Base-by-base conservation (phyloP, 2,329 filamentous ascomycete species). In the Talaromyces albobiverticillius region DNA sequence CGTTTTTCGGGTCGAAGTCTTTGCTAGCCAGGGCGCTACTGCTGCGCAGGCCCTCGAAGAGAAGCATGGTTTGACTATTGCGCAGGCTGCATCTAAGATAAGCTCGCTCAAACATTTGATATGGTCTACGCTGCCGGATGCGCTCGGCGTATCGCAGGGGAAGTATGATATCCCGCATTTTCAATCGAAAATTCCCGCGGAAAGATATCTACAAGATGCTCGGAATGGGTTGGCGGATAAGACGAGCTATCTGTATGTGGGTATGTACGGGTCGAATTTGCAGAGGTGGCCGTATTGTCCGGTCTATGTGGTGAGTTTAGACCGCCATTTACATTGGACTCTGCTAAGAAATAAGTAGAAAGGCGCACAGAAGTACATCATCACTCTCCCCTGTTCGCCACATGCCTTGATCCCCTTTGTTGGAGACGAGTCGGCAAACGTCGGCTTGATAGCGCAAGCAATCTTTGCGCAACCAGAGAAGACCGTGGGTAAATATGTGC, bases 111-210 rank as follows among this genome's bases (percentile, higher is more conserved):
- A 36, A 18, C 46, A 48, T 48, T 32, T 48, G 46, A 20, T 48
- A 6, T 48, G 46, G 46, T 48, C 46, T 20, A 48, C 46, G 14
- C 46, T 48, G 22, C 46, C 46, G 4, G 46, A 48, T 48, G 31
- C 31, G 6, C 26, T 38, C 10, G 36, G 20, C 3, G 11, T 38
- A 3, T 36, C n/a, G 5, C n/a, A 48, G 14, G 46, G 46, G 4
- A 48, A 38, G 25, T 48, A 48, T 11, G 18, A 9, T 13, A 48
- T 48, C 20, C 46, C 46, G 1, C 46, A 48, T 36, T 36, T 48
- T 22, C 46, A 48, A 8, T 36, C 46, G 18, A 48, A 36, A 26
- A 48, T 48, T 4, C 46, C 46, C 4, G 46, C 46, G 9, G 46
- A 48, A n/a, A n/a, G 3, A 3, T 48, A 46, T 25, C 36, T 48